A percentile compares a stretch with the other conserved stretches of the same genome.
Conservation (phyloP, 192 early-diverging fungal species). For the Gonapodya sp. region DNA sequence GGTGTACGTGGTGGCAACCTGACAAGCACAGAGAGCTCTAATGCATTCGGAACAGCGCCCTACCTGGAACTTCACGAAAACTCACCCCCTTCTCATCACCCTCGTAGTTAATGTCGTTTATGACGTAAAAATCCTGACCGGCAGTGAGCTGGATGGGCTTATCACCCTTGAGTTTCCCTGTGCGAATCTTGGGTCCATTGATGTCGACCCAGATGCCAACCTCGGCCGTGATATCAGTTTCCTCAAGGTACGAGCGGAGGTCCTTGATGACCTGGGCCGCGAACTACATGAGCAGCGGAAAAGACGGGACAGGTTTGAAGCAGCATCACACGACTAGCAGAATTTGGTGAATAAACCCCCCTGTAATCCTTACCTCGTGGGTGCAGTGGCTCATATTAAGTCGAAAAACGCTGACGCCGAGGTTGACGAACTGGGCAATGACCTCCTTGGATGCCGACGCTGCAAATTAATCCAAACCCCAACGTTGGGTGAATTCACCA, state of each 20-base stretch:
- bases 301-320: background rate
- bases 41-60: background rate
- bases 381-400: slow-evolving; percentile 46
- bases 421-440: slow-evolving; percentile 30
- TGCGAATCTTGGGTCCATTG: slow-evolving; percentile 51
- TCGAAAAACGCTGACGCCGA: slow-evolving; percentile 44
- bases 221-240: slow-evolving; percentile 24
- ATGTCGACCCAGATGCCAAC: slow-evolving; percentile 50
- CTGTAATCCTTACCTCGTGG: slow-evolving; percentile 29
- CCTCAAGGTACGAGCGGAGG: slow-evolving; percentile 27
- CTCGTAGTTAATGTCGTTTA: slow-evolving; percentile 35
- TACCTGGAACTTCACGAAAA: slow-evolving; percentile 27
- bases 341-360: no score
- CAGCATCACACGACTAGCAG: background rate
- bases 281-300: slow-evolving; percentile 10
- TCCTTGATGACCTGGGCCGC: slow-evolving; percentile 36
- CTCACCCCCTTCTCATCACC: slow-evolving; percentile 31
- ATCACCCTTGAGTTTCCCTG: slow-evolving; percentile 33
- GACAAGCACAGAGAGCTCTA: background rate
- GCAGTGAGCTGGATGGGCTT: slow-evolving; percentile 29
- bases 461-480: slow-evolving; percentile 10
- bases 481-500: background rate
- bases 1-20: slow-evolving; percentile 39
- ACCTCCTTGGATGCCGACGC: slow-evolving; percentile 33
- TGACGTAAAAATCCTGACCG: slow-evolving; percentile 44